Conservation (phyloP, 495 filamentous ascomycete species). For the Penicillium subrubescens region DNA sequence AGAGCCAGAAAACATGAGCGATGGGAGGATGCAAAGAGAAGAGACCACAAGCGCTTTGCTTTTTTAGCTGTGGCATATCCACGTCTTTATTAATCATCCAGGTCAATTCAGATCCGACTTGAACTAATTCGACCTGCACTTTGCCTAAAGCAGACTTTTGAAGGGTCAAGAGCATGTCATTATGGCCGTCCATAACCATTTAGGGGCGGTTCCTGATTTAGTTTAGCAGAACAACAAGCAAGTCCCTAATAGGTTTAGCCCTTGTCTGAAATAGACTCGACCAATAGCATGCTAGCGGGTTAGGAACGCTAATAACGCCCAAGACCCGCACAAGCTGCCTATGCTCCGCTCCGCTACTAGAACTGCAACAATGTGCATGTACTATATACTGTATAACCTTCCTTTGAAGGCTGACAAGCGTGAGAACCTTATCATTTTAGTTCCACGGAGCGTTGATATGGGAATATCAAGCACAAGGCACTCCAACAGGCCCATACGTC, state of each 20-base stretch:
- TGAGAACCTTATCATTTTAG: background rate
- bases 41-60: too few species aligned
- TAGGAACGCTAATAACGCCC: constrained; percentile 9
- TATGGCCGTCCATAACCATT: too few species aligned
- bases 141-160: too few species aligned
- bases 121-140: too few species aligned
- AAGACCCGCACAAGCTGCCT: constrained; percentile 4
- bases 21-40: too few species aligned
- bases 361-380: constrained; percentile 4
- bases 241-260: background rate
- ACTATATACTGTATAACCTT: constrained; percentile 1
- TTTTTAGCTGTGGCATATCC: too few species aligned
- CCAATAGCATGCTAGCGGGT: constrained; percentile 13
- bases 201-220: too few species aligned
- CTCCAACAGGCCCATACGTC: constrained; percentile 21
- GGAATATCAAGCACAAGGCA: constrained; percentile 2
- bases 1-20: too few species aligned
- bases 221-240: too few species aligned
- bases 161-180: too few species aligned
- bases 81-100: too few species aligned
- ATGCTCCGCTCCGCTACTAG: constrained; percentile 11
- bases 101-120: too few species aligned
- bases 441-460: constrained; percentile 16
- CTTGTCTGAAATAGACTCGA: background rate
- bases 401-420: background rate